Evolutionary conservation across 2,329 filamentous ascomycete species (phyloP).

Genomic region (Cercospora sojina): DNA sequence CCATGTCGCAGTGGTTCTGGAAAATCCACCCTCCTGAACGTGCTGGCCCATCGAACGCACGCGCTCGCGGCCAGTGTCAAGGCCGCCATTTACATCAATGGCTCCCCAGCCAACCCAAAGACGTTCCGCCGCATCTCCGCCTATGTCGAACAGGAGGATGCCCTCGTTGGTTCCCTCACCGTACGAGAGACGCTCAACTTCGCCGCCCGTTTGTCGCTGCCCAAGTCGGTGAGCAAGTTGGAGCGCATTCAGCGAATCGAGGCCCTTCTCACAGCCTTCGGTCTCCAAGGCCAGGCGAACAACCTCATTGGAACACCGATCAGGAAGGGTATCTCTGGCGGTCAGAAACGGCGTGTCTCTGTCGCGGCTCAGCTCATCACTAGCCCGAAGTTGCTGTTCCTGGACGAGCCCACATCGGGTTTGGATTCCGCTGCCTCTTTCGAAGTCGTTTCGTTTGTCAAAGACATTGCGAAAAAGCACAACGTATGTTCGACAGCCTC

Average conservation of each 20-base stretch:
- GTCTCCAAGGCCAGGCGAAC: slow-evolving; percentile 66
- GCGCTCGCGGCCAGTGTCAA: slow-evolving; percentile 55
- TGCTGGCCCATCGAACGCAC: slow-evolving; percentile 64
- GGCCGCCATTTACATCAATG: slow-evolving; percentile 63
- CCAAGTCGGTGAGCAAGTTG: slow-evolving; percentile 51
- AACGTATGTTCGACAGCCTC: slow-evolving; percentile 51
- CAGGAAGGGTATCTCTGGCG: slow-evolving; percentile 78
- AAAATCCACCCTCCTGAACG: slow-evolving; percentile 82
- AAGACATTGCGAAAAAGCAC: slow-evolving; percentile 63
- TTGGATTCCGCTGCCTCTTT: slow-evolving; percentile 74
- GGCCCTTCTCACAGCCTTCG: slow-evolving; percentile 68
- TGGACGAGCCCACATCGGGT: slow-evolving; percentile 82
- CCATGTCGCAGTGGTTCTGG: slow-evolving; percentile 54
- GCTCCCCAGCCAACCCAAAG: slow-evolving; percentile 51
- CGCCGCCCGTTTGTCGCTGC: slow-evolving; percentile 66
- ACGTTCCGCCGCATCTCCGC: slow-evolving; percentile 65
- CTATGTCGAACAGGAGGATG: slow-evolving; percentile 88
- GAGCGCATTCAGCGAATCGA: slow-evolving; percentile 65
- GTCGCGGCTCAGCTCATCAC: slow-evolving; percentile 81
- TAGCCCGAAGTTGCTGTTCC: slow-evolving; percentile 73
- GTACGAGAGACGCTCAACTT: slow-evolving; percentile 78
- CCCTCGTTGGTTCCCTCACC: slow-evolving; percentile 75
- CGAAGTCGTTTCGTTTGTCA: slow-evolving; percentile 74
- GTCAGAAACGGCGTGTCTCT: slow-evolving; percentile 77
- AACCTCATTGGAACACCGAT: slow-evolving; percentile 79